Evolutionary conservation across 2,329 filamentous ascomycete species (phyloP), one percentile per base, ranked within the genome.

Genomic region (Lachnellula cervina): DNA sequence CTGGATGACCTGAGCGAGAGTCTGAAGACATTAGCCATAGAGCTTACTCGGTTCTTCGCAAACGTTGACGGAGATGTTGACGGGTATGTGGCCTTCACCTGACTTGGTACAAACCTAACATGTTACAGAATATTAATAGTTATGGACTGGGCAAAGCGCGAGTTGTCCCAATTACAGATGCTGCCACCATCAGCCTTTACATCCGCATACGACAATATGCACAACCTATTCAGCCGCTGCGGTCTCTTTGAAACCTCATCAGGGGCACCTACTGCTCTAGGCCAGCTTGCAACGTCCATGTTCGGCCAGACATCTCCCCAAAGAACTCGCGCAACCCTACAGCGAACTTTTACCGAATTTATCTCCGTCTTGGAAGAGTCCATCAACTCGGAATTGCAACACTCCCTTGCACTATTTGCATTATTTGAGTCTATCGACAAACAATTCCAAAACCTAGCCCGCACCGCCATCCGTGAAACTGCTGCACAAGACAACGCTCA

Each of bases 21-120:
- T 53, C 80, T 97, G 59, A 95, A 93, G 73, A 86, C 84, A 2
- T 78, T 97, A 23, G 89, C 90, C 1, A 79, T 91, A 16, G 91
- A 96, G 70, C 81, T 97, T 63, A 96, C 89, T 7, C 86, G 87
- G 66, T 97, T 97, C 76, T 96, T 97, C 70, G 89, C 91, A 51
- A 90, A 92, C 62, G 90, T 97, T 13, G 90, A 97, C 66, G 89
- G 90, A 25, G 93, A 97, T 67, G 88, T 97, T 64, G 93, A 97
- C 69, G 87, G 81, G 82, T 86, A 76, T 64, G 76, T 73, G 34
- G 54, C 52, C 48, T 35, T 37, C 47, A 50, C 17, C 3, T 53
- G n/a, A 45, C 28, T 40, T 49, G 37, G 49, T 47, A 25, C 13
- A 45, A 49, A 59, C 55, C 65, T 68, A 49, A 69, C 50, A 19